phyloP scores from a whole-genome alignment of 192 early-diverging fungal genomes.

The Phlyctochytrium arcticum region DNA sequence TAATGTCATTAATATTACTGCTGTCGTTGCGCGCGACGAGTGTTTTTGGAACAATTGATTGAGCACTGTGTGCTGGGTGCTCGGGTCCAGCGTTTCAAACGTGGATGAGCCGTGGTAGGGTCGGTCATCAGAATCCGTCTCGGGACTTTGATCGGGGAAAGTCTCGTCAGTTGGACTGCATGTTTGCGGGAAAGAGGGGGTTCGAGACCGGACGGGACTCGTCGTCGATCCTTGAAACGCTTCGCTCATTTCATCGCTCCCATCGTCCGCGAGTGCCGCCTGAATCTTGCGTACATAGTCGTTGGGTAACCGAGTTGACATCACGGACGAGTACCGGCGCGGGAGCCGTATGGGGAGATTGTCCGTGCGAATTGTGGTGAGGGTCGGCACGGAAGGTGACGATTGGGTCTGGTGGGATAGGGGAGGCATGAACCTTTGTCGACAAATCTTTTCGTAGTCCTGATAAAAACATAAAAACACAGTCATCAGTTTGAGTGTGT shows the following conservation, averaged over 20 bases:
- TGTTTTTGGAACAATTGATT: conserved; percentile 8
- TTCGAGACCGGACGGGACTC: not conserved
- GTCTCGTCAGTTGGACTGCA: too few species aligned
- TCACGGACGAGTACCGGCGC: conserved; percentile 1
- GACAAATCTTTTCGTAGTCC: conserved; percentile 10
- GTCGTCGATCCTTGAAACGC: not conserved
- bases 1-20: conserved; percentile 14
- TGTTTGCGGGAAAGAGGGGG: not conserved
- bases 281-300: conserved; percentile 6
- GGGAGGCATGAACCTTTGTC: not conserved
- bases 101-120: too few species aligned
- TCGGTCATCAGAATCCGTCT: not conserved
- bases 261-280: not conserved
- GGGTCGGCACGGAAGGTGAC: too few species aligned
- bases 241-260: not conserved
- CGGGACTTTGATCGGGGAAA: not conserved
- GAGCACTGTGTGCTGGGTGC: conserved; percentile 10
- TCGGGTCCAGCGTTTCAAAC: conserved; percentile 14
- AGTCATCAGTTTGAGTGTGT: not conserved
- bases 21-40: conserved; percentile 1
- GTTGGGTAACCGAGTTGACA: conserved; percentile 1
- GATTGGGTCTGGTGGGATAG: too few species aligned
- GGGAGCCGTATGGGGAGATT: too few species aligned
- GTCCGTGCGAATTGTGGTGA: too few species aligned
- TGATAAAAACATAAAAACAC: not conserved